Conservation (phyloP, 2,329 filamentous ascomycete genomes). For the Aspergillus intermedius region DNA sequence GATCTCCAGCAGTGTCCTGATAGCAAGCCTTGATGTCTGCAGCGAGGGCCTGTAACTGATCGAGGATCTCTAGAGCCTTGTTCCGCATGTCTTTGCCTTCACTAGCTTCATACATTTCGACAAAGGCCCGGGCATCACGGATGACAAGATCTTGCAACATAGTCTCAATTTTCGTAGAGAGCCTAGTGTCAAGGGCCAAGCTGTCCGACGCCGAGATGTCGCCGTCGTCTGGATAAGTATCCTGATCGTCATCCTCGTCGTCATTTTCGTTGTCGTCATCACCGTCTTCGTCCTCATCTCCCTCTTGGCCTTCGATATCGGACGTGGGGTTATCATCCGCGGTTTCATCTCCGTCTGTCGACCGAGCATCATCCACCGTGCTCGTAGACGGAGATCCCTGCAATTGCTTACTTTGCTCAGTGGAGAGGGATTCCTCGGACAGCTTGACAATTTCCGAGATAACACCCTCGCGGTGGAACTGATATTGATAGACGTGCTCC, state of each 20-base stretch:
- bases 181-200: slow-evolving; percentile 50
- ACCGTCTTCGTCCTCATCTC: slow-evolving; percentile 49
- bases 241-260: slow-evolving; percentile 49
- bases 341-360: slow-evolving; percentile 18
- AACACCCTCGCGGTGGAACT: slow-evolving; percentile 95
- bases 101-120: slow-evolving; percentile 74
- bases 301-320: slow-evolving; percentile 47
- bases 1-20: slow-evolving; percentile 33
- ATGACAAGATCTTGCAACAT: slow-evolving; percentile 66
- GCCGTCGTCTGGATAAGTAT: slow-evolving; percentile 37
- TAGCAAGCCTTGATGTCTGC: slow-evolving; percentile 67
- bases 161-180: slow-evolving; percentile 36
- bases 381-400: slow-evolving; percentile 14
- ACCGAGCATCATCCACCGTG: slow-evolving; percentile 6
- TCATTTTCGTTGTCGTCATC: slow-evolving; percentile 48
- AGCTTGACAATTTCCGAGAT: slow-evolving; percentile 84
- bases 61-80: slow-evolving; percentile 70
- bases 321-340: slow-evolving; percentile 29
- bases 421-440: slow-evolving; percentile 43
- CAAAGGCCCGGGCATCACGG: slow-evolving; percentile 70
- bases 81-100: slow-evolving; percentile 67
- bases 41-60: slow-evolving; percentile 65
- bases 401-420: slow-evolving; percentile 12
- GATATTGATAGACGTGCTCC: slow-evolving; percentile 84
- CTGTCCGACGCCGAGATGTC: slow-evolving; percentile 61